A percentile compares a stretch with the other conserved stretches of the same genome.
Conservation (phyloP, 106 monocot genomes). For the Phalaenopsis equestris region DNA sequence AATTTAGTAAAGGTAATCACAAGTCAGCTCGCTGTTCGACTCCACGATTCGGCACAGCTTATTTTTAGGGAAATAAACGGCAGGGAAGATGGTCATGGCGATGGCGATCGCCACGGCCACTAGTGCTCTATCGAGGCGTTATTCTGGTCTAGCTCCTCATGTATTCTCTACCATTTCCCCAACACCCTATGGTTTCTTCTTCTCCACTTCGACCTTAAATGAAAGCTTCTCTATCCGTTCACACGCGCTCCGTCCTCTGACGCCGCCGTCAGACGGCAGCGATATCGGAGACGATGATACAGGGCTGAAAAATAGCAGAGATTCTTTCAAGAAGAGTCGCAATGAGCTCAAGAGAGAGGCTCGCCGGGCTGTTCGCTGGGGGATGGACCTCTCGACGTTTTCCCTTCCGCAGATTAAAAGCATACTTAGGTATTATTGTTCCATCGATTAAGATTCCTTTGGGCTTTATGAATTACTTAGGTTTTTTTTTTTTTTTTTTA, state of each 20-base stretch:
- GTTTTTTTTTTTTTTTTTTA: neutral
- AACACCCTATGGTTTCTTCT: neutral
- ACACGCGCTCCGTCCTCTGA: conserved; percentile 19
- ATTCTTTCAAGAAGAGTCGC: conserved; percentile 47
- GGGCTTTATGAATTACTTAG: neutral
- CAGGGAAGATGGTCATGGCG: conserved; percentile 14
- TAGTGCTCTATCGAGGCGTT: conserved; percentile 8
- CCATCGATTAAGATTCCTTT: neutral
- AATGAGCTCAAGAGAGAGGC: conserved; percentile 95
- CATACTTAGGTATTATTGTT: conserved; percentile 41
- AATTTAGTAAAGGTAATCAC: no score
- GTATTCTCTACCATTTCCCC: conserved; percentile 6
- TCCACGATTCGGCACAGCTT: neutral
- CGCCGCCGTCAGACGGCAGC: conserved; percentile 4
- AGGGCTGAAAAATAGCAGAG: neutral
- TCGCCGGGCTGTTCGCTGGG: conserved; percentile 68
- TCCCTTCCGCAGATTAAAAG: conserved; percentile 60
- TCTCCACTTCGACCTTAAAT: conserved; percentile 9
- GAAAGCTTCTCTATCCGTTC: conserved; percentile 3
- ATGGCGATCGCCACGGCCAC: conserved; percentile 11
- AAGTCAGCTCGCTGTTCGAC: neutral
- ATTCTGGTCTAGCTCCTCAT: neutral
- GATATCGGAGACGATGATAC: neutral
- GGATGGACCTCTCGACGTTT: conserved; percentile 77
- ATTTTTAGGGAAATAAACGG: neutral